Conservation (phyloP, 306 rosid genomes). For the Luffa acutangula region DNA sequence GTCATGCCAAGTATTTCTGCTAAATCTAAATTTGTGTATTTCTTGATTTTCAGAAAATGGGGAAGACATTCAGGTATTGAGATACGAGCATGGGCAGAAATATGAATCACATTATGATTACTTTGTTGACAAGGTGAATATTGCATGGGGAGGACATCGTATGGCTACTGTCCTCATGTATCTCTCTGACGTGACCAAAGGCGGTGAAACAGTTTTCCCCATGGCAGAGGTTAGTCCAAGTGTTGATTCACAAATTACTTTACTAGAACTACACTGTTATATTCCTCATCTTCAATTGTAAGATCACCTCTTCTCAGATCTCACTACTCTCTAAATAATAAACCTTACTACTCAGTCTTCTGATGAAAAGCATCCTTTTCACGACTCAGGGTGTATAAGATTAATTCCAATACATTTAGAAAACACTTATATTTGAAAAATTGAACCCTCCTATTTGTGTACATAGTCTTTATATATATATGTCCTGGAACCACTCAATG, state of each 20-base stretch:
- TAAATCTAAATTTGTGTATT: background rate
- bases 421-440: background rate
- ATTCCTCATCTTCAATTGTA: background rate
- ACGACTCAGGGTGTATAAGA: background rate
- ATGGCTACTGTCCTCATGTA: constrained; percentile 87
- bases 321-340: background rate
- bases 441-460: background rate
- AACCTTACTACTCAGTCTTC: background rate
- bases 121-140: constrained; percentile 80
- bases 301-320: background rate
- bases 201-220: constrained; percentile 99
- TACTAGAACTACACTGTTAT: background rate
- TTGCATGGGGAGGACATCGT: constrained; percentile 89
- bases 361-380: background rate
- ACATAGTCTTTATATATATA: background rate
- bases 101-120: constrained; percentile 89
- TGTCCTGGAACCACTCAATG: background rate
- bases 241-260: constrained; percentile 7
- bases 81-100: constrained; percentile 93
- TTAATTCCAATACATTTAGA: background rate
- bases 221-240: constrained; percentile 79
- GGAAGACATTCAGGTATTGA: constrained; percentile 87
- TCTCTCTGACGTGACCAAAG: constrained; percentile 65
- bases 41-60: constrained; percentile 72
- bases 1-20: background rate